phyloP scores from a whole-genome alignment of 805 yeast species.

The Candida dendrica region DNA sequence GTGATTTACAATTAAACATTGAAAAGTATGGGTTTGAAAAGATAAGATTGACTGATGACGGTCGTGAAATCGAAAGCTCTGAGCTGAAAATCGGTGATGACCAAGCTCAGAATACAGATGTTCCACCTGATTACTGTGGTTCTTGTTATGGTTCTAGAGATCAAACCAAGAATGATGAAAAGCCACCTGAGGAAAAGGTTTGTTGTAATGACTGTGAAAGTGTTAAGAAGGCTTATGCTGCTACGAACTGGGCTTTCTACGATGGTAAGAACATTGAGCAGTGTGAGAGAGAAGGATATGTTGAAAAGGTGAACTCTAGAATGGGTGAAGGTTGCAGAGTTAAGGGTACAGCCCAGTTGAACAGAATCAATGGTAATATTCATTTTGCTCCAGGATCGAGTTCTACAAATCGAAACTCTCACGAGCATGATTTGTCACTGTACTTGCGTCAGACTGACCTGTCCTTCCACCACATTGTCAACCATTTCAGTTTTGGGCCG shows the following conservation, averaged over 20 bases:
- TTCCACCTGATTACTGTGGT: slow-evolving; percentile 61
- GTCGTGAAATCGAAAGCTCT: slow-evolving; percentile 36
- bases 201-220: slow-evolving; percentile 87
- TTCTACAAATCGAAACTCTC: slow-evolving; percentile 48
- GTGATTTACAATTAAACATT: slow-evolving; percentile 74
- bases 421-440: slow-evolving; percentile 79
- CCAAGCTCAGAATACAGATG: slow-evolving; percentile 13
- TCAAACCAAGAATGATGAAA: slow-evolving; percentile 37
- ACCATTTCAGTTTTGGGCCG: slow-evolving; percentile 80
- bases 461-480: slow-evolving; percentile 69
- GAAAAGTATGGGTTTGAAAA: slow-evolving; percentile 64
- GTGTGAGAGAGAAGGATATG: slow-evolving; percentile 87
- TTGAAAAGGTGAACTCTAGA: slow-evolving; percentile 47
- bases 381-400: slow-evolving; percentile 97
- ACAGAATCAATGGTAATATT: slow-evolving; percentile 82
- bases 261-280: slow-evolving; percentile 86
- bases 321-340: slow-evolving; percentile 84
- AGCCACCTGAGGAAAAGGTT: slow-evolving; percentile 29
- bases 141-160: slow-evolving; percentile 82
- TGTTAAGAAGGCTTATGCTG: slow-evolving; percentile 73
- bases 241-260: slow-evolving; percentile 76
- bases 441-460: slow-evolving; percentile 51
- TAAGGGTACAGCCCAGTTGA: slow-evolving; percentile 69
- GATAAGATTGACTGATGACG: slow-evolving; percentile 51
- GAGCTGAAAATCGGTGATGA: slow-evolving; percentile 36